Conservation (phyloP, 257 asterid species). For the Scutellaria baicalensis region DNA sequence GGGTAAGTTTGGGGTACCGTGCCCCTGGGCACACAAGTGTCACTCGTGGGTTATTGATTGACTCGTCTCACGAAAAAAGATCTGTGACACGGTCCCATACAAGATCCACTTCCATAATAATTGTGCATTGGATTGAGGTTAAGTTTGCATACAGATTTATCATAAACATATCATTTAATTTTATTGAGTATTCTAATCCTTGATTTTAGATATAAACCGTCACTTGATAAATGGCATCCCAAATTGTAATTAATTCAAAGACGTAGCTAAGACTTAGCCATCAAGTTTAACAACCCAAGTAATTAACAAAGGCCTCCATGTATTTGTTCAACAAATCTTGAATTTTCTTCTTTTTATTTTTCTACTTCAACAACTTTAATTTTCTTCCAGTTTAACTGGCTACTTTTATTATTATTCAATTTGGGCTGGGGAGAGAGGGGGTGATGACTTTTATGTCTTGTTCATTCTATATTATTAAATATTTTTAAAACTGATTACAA, state of each 20-base stretch:
- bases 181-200: not conserved
- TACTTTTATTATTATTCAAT: not conserved
- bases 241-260: no score
- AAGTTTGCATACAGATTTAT: no score
- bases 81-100: no score
- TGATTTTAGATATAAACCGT: no score
- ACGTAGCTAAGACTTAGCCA: not conserved
- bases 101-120: no score
- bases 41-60: no score
- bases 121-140: no score
- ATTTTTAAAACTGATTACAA: not conserved
- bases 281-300: not conserved
- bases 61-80: no score
- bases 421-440: not conserved
- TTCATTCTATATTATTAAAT: not conserved
- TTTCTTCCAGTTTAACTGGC: not conserved
- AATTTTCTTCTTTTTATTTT: not conserved
- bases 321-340: conserved; percentile 3
- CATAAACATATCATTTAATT: not conserved
- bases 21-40: no score
- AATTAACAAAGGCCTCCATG: not conserved
- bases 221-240: no score
- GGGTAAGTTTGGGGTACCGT: no score
- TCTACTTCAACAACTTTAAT: not conserved
- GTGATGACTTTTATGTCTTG: not conserved